Evolutionary conservation across 257 asterid species (phyloP).

Genomic region (Solanum sitiens): DNA sequence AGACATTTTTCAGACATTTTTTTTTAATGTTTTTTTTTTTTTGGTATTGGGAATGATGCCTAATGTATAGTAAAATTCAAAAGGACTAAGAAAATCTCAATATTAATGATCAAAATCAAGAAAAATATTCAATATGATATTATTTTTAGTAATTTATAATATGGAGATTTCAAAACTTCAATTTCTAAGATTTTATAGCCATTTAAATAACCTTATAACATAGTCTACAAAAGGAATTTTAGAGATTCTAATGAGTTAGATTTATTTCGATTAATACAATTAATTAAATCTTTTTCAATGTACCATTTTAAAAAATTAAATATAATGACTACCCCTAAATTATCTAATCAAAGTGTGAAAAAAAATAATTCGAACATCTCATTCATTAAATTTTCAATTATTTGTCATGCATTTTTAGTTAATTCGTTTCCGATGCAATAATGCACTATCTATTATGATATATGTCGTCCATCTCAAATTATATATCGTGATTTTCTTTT

Average conservation of each 20-base stretch:
- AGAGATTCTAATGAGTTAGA: background rate
- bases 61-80: background rate
- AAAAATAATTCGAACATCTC: background rate
- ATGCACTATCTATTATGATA: background rate
- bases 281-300: background rate
- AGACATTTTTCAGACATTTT: slow-evolving; percentile 6
- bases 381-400: background rate
- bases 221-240: background rate
- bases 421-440: background rate
- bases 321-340: background rate
- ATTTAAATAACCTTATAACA: background rate
- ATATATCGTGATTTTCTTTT: background rate
- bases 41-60: background rate
- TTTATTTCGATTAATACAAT: background rate
- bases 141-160: background rate
- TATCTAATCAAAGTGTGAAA: background rate
- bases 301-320: background rate
- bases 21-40: background rate
- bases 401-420: background rate
- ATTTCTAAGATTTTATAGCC: background rate
- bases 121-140: background rate
- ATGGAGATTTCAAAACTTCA: background rate
- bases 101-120: background rate
- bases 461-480: background rate
- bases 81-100: background rate